A percentile compares a stretch with the other conserved stretches of the same genome.
phyloP scores from a whole-genome alignment of 176 grass and related monocot species.

The Chrysopogon serrulatus region DNA sequence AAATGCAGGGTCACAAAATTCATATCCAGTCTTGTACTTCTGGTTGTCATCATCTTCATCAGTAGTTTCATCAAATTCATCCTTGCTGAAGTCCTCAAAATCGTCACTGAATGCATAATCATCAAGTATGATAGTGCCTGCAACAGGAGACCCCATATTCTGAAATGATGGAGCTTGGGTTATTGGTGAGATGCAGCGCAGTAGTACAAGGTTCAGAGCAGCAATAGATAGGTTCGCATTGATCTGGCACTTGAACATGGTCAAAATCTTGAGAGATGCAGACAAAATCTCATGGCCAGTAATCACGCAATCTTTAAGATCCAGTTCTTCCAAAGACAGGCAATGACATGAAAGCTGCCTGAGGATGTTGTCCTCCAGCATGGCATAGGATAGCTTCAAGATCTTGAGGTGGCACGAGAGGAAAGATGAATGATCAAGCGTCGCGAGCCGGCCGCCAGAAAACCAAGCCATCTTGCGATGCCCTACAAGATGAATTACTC shows the following conservation, averaged over 20 bases:
- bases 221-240: background rate
- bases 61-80: background rate
- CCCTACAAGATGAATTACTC: conserved; percentile 9
- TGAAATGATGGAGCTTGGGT: conserved; percentile 6
- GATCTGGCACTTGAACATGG: conserved; percentile 9
- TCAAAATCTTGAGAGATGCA: background rate
- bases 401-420: conserved; percentile 12
- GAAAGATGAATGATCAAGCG: background rate
- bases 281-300: background rate
- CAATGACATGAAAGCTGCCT: background rate
- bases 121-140: conserved; percentile 12
- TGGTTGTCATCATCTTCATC: background rate
- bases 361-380: background rate
- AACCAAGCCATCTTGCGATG: background rate
- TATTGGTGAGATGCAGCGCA: background rate
- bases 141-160: background rate
- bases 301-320: background rate
- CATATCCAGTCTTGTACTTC: background rate
- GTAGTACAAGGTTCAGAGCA: background rate
- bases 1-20: background rate
- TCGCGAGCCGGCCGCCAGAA: background rate
- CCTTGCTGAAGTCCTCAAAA: background rate
- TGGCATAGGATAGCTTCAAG: conserved; percentile 19
- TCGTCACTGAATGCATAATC: background rate
- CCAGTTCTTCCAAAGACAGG: conserved; percentile 11